Conservation (phyloP, 2,329 filamentous ascomycete genomes). For the Pseudogymnoascus sp. region DNA sequence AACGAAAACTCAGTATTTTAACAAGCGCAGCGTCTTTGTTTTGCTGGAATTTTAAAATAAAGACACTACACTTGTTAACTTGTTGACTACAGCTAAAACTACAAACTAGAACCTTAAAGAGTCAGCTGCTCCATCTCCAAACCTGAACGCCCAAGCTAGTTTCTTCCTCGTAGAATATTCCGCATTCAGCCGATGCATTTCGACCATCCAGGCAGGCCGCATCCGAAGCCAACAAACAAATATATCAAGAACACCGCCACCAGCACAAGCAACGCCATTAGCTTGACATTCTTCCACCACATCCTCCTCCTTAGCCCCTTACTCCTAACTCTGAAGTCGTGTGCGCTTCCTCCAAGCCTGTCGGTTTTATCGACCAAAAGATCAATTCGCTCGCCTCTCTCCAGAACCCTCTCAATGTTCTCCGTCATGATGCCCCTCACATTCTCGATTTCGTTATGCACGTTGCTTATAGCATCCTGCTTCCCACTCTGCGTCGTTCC, state of each 20-base stretch:
- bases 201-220: conserved; percentile 51
- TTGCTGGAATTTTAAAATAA: neutral
- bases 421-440: conserved; percentile 90
- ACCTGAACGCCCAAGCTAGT: neutral
- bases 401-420: conserved; percentile 83
- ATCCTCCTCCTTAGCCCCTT: conserved; percentile 81
- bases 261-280: conserved; percentile 72
- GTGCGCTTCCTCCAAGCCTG: conserved; percentile 74
- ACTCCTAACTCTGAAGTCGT: conserved; percentile 83
- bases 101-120: neutral
- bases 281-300: conserved; percentile 99
- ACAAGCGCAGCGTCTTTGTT: too few species aligned
- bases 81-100: neutral
- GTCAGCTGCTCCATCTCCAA: neutral
- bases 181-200: conserved; percentile 22
- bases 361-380: conserved; percentile 95
- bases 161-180: neutral
- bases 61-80: neutral
- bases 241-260: conserved; percentile 67
- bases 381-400: conserved; percentile 88
- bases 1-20: neutral
- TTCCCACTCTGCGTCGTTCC: conserved; percentile 68
- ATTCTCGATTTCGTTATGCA: conserved; percentile 84
- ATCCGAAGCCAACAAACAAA: conserved; percentile 63
- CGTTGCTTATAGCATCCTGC: conserved; percentile 74